Evolutionary conservation across 1,284 basidiomycete species (phyloP).

Genomic region (Cryptococcus floricola): DNA sequence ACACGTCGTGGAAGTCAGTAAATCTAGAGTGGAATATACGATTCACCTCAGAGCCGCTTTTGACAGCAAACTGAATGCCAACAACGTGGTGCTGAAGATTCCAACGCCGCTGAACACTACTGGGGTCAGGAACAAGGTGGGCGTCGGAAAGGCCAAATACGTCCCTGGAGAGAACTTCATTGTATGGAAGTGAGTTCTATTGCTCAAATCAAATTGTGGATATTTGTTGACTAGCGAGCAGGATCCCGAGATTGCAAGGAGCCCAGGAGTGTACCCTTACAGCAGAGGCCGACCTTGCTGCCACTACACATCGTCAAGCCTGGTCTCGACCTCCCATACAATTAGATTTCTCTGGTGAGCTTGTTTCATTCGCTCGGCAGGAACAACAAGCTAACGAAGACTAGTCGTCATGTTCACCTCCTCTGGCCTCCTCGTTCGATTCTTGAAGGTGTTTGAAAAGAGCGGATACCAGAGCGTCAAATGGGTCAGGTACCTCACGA

Average conservation of each 20-base stretch:
- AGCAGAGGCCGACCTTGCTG: slow-evolving; percentile 76
- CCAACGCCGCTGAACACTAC: slow-evolving; percentile 95
- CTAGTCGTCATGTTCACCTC: slow-evolving; percentile 98
- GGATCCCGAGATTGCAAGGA: slow-evolving; percentile 88
- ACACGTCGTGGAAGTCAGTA: slow-evolving; percentile 88
- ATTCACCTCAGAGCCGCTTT: slow-evolving; percentile 87
- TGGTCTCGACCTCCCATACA: slow-evolving; percentile 98
- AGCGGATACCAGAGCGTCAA: slow-evolving; percentile 86
- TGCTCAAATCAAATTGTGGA: not conserved
- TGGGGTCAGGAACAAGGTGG: slow-evolving; percentile 83
- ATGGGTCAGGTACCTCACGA: slow-evolving; percentile 65
- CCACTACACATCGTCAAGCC: slow-evolving; percentile 82
- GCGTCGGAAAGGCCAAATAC: slow-evolving; percentile 93
- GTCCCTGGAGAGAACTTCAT: slow-evolving; percentile 91
- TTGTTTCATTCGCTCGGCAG: not conserved
- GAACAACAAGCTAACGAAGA: not conserved
- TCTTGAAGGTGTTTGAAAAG: slow-evolving; percentile 98
- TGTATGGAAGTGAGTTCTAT: slow-evolving; percentile 83
- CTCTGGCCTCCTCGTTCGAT: slow-evolving; percentile 90
- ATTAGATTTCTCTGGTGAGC: slow-evolving; percentile 70
- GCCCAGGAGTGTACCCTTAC: slow-evolving; percentile 83
- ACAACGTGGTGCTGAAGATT: slow-evolving; percentile 86
- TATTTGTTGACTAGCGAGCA: slow-evolving; percentile 42
- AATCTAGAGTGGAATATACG: slow-evolving; percentile 84
- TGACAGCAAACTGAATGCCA: slow-evolving; percentile 85